Evolutionary conservation across 805 yeast genomes (phyloP), one percentile per base, ranked within the genome.

Genomic region (Teunomyces tritomae): DNA sequence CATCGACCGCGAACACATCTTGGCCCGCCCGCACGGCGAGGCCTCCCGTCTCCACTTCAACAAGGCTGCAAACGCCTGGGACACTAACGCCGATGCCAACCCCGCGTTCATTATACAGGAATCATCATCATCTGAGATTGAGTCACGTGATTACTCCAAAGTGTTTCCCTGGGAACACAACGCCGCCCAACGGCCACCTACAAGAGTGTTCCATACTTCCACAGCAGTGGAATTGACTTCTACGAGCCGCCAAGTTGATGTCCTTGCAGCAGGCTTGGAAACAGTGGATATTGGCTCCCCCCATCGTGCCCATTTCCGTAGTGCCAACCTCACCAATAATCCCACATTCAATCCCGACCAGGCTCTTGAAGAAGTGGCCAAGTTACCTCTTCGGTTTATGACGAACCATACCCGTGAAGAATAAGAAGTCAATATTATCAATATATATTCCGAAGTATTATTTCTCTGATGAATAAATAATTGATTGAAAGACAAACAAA

Each of bases 91-190:
- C 7, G 50, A 45, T 16, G 6, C 24, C 5, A 20, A 20, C 24
- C 24, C 24, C 24, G 6, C 24, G 6, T 5, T 20, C 24, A 5
- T 20, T 20, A 20, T 20, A 6, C 24, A 20, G 24, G 24, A 13
- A n/a, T n/a, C 10, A 5, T n/a, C 17, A n/a, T 5, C 8, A 2
- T 4, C 17, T 6, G 34, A 32, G 9, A 13, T 0, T 4, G 34
- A 32, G 5, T 8, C 34, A 32, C 34, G 34, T 32, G 34, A 32
- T 11, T 32, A 32, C 34, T 4, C 34, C 13, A 32, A 32, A 11
- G 46, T 65, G 2, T 65, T 65, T 52, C 70, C 70, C 0, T 65
- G 70, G 70, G 70, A 65, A 49, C 49, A 55, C 9, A 49, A 66
- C 24, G 44, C 39, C 24, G 44, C 39, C 14, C 57, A 53, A 4